A percentile compares a stretch with the other conserved stretches of the same genome.
These are phyloP conservation scores for Hanseniaspora sp. DNA, from an alignment of 1,139 yeast species.

Conservation along the genomic window DNA sequence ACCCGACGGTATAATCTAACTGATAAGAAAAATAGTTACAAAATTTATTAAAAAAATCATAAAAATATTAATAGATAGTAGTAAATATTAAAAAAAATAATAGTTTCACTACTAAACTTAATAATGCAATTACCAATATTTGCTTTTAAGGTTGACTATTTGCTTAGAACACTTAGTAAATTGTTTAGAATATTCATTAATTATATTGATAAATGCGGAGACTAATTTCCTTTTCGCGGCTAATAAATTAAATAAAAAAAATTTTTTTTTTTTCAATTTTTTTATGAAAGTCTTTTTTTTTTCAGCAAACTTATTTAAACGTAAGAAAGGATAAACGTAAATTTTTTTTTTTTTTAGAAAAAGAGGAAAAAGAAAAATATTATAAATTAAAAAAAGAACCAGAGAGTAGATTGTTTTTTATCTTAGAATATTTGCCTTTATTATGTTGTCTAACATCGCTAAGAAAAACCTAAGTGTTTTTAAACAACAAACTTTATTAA, in stretches of 20 bases:
- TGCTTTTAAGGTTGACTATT: too few relatives aligned
- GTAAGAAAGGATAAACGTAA: too few relatives aligned
- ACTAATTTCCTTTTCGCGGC: not conserved
- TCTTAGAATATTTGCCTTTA: slow-evolving; percentile 14
- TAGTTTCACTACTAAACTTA: too few relatives aligned
- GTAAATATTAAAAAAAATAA: too few relatives aligned
- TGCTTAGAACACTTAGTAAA: too few relatives aligned
- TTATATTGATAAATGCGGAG: not conserved
- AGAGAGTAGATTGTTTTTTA: slow-evolving; percentile 15
- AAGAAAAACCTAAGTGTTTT: slow-evolving; percentile 16
- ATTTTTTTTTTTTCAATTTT: not conserved
- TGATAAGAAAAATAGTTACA: too few relatives aligned
- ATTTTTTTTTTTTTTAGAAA: not conserved
- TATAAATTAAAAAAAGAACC: not conserved
- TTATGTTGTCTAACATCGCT: slow-evolving; percentile 15
- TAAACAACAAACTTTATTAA: slow-evolving; percentile 15
- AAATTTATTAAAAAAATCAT: too few relatives aligned
- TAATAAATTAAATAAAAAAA: too few relatives aligned
- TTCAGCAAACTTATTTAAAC: too few relatives aligned
- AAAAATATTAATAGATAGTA: too few relatives aligned
- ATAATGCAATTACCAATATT: too few relatives aligned
- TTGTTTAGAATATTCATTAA: not conserved
- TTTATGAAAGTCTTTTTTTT: not conserved
- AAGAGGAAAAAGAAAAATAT: not conserved
- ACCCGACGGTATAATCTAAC: too few relatives aligned